Percentiles rank a stretch among this genome's conserved stretches.
phyloP scores from a whole-genome alignment of 345 rosid genomes.

The Kernera saxatilis region DNA sequence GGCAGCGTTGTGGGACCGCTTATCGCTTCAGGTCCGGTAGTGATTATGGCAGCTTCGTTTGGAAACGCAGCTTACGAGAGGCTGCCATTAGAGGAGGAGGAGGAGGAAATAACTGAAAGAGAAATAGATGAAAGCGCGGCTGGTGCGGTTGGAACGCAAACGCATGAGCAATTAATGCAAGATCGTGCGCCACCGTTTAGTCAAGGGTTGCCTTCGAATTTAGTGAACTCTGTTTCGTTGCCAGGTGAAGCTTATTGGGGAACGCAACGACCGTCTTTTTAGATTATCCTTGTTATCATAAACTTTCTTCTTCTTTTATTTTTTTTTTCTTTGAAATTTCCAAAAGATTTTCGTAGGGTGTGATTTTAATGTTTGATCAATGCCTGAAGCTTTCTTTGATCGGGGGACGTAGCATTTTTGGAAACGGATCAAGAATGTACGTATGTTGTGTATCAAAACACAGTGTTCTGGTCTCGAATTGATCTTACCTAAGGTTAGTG shows the following conservation, averaged over 20 bases:
- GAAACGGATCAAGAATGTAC: neutral
- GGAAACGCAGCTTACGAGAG: conserved; percentile 91
- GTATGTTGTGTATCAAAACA: neutral
- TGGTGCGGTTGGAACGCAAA: conserved; percentile 26
- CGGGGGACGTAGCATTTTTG: neutral
- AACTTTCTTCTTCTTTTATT: neutral
- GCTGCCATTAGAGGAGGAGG: conserved; percentile 72
- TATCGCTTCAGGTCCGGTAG: conserved; percentile 69
- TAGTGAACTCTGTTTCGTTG: conserved; percentile 55
- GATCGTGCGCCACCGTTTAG: conserved; percentile 41
- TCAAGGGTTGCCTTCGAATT: conserved; percentile 63
- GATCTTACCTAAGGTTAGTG: too few species aligned
- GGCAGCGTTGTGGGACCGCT: conserved; percentile 76
- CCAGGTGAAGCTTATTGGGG: conserved; percentile 63
- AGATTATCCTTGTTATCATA: neutral
- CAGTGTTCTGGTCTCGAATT: neutral
- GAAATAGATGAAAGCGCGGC: conserved; percentile 18
- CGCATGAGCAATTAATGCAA: conserved; percentile 52
- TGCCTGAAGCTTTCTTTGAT: neutral
- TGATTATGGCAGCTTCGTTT: conserved; percentile 89
- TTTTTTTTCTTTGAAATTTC: neutral
- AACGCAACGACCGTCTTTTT: conserved; percentile 48
- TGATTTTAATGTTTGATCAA: neutral
- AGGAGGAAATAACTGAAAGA: conserved; percentile 37
- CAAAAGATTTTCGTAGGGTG: neutral